These are phyloP conservation scores for Rhododendron griersonianum DNA, from an alignment of 148 eudicot genomes.

Conservation along the genomic window DNA sequence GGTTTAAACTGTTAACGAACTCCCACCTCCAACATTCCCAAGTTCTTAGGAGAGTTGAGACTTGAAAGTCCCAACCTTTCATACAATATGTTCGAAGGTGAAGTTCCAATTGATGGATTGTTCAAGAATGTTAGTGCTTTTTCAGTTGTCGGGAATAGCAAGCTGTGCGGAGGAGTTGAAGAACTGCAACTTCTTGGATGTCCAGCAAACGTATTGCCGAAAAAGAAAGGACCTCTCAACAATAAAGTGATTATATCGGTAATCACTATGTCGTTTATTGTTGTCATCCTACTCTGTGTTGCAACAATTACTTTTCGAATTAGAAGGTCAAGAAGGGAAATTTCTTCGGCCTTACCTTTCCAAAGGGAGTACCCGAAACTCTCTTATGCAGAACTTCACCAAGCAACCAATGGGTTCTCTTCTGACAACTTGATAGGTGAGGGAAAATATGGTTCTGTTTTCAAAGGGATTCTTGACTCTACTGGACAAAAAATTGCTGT, in stretches of 20 bases:
- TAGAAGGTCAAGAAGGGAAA: not conserved
- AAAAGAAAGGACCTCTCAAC: not conserved
- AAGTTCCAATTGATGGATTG: slow-evolving; percentile 15
- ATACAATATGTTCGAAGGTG: slow-evolving; percentile 14
- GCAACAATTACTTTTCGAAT: not conserved
- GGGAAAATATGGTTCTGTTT: slow-evolving; percentile 24
- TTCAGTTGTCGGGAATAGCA: slow-evolving; percentile 9
- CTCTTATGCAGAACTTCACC: slow-evolving; percentile 12
- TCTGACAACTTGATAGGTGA: slow-evolving; percentile 16
- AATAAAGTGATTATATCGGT: not conserved
- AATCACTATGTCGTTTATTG: not conserved
- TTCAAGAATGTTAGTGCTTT: slow-evolving; percentile 8
- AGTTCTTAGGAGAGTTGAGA: not conserved
- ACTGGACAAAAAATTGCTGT: slow-evolving; percentile 17
- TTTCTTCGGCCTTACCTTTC: no score
- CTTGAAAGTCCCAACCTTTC: slow-evolving; percentile 6
- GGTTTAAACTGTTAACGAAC: no score
- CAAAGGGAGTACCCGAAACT: not conserved
- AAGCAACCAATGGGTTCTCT: slow-evolving; percentile 23
- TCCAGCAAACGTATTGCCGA: not conserved
- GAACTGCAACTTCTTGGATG: slow-evolving; percentile 7
- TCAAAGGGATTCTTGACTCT: slow-evolving; percentile 14
- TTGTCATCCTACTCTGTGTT: not conserved
- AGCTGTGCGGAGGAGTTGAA: slow-evolving; percentile 21
- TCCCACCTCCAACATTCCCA: no score